phyloP scores from a whole-genome alignment of 31 red algal species.

The Porphyra umbilicalis region DNA sequence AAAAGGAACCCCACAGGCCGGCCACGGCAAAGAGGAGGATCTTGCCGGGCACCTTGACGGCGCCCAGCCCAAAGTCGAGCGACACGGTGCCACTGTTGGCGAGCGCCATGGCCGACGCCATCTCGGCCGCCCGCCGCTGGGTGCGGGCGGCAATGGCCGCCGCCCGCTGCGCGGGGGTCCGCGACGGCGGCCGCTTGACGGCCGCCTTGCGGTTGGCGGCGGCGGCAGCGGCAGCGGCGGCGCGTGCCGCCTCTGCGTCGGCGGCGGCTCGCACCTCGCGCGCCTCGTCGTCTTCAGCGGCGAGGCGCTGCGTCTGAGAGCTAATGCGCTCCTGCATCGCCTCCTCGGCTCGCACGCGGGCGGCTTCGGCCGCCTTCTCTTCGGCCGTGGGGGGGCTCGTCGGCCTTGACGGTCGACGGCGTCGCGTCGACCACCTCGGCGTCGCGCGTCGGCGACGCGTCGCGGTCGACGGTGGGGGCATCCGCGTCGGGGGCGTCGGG shows the following conservation, averaged over 20 bases:
- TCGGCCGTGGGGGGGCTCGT: too few relatives aligned
- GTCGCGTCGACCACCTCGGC: neutral
- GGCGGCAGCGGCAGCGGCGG: too few relatives aligned
- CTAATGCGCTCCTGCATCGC: neutral
- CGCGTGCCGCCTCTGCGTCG: neutral
- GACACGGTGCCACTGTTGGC: neutral
- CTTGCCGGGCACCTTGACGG: conserved; percentile 14
- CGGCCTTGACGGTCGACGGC: neutral
- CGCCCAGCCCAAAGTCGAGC: neutral
- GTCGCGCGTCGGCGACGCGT: neutral
- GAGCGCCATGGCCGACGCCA: neutral
- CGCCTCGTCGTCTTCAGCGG: neutral
- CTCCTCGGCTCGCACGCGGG: neutral
- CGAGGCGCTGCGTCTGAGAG: neutral
- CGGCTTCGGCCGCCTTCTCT: neutral
- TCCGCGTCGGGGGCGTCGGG: neutral
- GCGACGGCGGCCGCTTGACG: too few relatives aligned
- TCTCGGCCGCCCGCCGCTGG: neutral
- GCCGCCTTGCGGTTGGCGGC: too few relatives aligned
- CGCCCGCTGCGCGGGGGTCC: neutral
- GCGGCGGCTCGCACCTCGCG: neutral
- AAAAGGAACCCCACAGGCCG: conserved; percentile 29
- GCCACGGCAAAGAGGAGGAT: conserved; percentile 20
- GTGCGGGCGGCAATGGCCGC: too few relatives aligned
- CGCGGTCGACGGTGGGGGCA: neutral